Percentiles rank a stretch among this genome's conserved stretches.
These are phyloP conservation scores for Tanacetum coccineum DNA, from an alignment of 129 eudicot species.

Conservation along the genomic window DNA sequence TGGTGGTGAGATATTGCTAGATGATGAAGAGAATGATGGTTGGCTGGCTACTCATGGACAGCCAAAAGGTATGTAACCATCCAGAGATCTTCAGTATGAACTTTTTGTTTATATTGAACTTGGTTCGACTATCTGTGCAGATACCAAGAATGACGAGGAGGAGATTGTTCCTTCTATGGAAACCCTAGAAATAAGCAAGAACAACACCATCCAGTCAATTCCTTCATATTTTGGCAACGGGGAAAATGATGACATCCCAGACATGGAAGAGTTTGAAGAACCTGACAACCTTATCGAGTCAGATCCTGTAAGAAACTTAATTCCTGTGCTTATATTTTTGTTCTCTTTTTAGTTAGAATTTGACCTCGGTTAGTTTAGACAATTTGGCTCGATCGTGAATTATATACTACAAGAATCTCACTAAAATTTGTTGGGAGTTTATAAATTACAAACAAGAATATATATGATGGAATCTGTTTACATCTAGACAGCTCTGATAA, in stretches of 20 bases:
- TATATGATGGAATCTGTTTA: background rate
- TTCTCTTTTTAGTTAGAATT: slow-evolving; percentile 8
- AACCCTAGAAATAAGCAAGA: slow-evolving; percentile 75
- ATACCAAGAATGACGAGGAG: slow-evolving; percentile 54
- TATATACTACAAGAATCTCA: too few relatives aligned
- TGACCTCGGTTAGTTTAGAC: background rate
- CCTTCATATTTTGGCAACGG: slow-evolving; percentile 78
- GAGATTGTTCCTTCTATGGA: slow-evolving; percentile 89
- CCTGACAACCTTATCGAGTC: slow-evolving; percentile 74
- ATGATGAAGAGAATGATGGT: slow-evolving; percentile 86
- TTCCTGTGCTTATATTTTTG: background rate
- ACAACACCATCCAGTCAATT: slow-evolving; percentile 61
- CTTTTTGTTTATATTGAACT: slow-evolving; percentile 4
- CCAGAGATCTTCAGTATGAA: background rate
- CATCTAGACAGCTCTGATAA: slow-evolving; percentile 14
- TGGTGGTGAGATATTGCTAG: slow-evolving; percentile 92
- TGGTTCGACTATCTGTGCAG: slow-evolving; percentile 36
- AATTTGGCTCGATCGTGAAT: background rate
- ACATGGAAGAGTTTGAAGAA: slow-evolving; percentile 82
- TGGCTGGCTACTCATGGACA: slow-evolving; percentile 98
- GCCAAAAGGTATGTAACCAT: slow-evolving; percentile 62
- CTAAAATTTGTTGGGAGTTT: slow-evolving; percentile 3
- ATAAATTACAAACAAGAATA: background rate
- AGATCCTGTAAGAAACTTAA: slow-evolving; percentile 67
- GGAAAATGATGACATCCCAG: slow-evolving; percentile 90